These are phyloP conservation scores for Flaveria bidentis DNA, from an alignment of 129 eudicot genomes.

Conservation along the genomic window DNA sequence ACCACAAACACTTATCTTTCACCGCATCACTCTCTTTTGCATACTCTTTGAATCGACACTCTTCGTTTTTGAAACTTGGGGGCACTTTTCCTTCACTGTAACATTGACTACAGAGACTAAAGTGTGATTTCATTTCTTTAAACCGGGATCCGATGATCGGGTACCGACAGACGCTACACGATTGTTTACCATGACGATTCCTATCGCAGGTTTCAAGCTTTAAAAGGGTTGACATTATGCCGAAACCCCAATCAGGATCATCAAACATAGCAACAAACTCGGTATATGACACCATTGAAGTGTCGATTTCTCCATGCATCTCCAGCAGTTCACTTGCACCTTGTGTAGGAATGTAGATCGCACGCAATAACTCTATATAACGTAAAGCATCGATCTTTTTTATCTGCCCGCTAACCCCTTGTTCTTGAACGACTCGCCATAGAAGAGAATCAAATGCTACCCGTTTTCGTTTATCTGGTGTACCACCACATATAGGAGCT, in stretches of 20 bases:
- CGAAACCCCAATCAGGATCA: conserved; percentile 94
- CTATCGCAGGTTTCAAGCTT: conserved; percentile 83
- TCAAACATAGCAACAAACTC: conserved; percentile 84
- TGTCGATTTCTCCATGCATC: conserved; percentile 77
- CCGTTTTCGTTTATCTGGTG: conserved; percentile 70
- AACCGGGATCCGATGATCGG: conserved; percentile 92
- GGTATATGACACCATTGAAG: conserved; percentile 57
- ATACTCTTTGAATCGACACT: conserved; percentile 81
- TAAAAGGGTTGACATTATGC: conserved; percentile 66
- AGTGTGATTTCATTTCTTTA: conserved; percentile 74
- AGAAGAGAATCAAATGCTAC: conserved; percentile 82
- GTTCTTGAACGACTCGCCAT: conserved; percentile 76
- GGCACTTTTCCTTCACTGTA: conserved; percentile 98
- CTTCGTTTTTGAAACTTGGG: conserved; percentile 70
- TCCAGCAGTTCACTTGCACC: conserved; percentile 83
- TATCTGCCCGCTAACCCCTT: conserved; percentile 41
- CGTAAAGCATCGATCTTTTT: conserved; percentile 63
- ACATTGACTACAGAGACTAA: conserved; percentile 87
- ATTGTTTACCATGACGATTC: conserved; percentile 76
- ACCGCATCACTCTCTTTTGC: conserved; percentile 74
- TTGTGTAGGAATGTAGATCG: conserved; percentile 78
- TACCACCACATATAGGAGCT: conserved; percentile 85
- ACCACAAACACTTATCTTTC: conserved; percentile 93
- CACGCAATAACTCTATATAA: conserved; percentile 70
- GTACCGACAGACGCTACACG: conserved; percentile 81